Evolutionary conservation across 352 stramenopile species (phyloP), one percentile per base, ranked within the genome.

Genomic region (Achlya hypogyna): DNA sequence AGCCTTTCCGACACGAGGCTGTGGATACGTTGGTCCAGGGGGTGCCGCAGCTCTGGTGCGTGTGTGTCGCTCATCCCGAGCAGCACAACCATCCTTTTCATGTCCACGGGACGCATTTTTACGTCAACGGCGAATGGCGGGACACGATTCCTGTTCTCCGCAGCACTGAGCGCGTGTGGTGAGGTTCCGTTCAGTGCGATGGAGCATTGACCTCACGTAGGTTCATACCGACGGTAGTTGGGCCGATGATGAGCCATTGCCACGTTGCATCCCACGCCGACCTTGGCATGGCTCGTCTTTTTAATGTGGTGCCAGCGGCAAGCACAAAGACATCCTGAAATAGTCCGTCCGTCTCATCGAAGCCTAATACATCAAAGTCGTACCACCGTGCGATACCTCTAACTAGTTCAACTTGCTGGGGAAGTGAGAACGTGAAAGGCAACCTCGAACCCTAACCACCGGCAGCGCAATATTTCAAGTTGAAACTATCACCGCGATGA

Each of bases 101-200:
- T 69, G 84, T 92, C 56, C 84, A 92, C 75, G 74, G 74, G 38
- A 84, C 78, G 42, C 84, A 90, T 67, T 89, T 92, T 52, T 81
- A 88, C 69, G 71, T 90, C 40, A 78, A 78, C 70, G 60, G 32
- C 74, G 81, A 52, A 75, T 5, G 69, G 81, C 81, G 82, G 23
- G 84, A 92, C 63, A 90, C 84, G 27, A 74, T 92, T 35, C 84
- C 84, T 47, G 74, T 92, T 5, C 89, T 79, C 73, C 81, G 81
- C 51, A 76, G 63, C 60, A 76, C 74, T 58, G 77, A 85, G 34
- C 73, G 80, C 47, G 84, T 92, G 62, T 78, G 80, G 67, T 92
- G 56, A 28, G 35, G 14, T 0, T 2, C 3, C 20, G 28, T 28
- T 29, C 5, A 4, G 16, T 4, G 0, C 14, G 10, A 31, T 65